Conservation (phyloP, 2,329 filamentous ascomycete species). For the Aspergillus ruber region DNA sequence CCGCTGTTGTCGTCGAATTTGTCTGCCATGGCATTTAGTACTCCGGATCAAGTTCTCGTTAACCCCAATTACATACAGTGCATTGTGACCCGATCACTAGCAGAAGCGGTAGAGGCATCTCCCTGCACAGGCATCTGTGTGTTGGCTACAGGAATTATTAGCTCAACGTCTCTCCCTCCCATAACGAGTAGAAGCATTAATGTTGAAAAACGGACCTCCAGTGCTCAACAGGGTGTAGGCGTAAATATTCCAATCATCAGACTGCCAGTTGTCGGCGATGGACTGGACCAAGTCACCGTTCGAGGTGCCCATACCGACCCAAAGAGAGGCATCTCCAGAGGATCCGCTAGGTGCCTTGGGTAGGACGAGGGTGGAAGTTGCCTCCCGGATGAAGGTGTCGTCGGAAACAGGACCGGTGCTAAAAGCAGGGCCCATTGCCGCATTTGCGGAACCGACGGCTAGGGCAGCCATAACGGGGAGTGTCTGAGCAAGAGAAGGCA, state of each 20-base stretch:
- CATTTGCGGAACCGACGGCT: constrained; percentile 10
- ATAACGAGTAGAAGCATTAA: neutral
- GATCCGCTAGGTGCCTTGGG: constrained; percentile 33
- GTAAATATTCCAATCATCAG: constrained; percentile 36
- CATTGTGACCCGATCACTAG: constrained; percentile 35
- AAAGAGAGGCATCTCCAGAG: constrained; percentile 37
- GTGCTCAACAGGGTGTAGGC: constrained; percentile 19
- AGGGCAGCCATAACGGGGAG: constrained; percentile 12
- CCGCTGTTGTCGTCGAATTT: constrained; percentile 34
- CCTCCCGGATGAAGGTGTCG: constrained; percentile 39
- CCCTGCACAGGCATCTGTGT: constrained; percentile 31
- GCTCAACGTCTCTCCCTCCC: neutral
- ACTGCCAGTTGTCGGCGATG: constrained; percentile 36
- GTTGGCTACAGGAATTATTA: constrained; percentile 10
- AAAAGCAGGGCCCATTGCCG: constrained; percentile 32
- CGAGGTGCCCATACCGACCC: constrained; percentile 46
- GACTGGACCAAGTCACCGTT: constrained; percentile 45
- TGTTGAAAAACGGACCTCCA: constrained; percentile 8
- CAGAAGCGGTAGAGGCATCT: constrained; percentile 15
- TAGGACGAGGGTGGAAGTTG: constrained; percentile 40
- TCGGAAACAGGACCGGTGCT: constrained; percentile 40
- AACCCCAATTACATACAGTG: constrained; percentile 22
- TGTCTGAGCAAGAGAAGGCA: constrained; percentile 10
- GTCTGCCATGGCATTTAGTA: constrained; percentile 11
- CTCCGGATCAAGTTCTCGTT: neutral